phyloP scores from a whole-genome alignment of 805 yeast genomes.

The Sugiyamaella chiloensis region DNA sequence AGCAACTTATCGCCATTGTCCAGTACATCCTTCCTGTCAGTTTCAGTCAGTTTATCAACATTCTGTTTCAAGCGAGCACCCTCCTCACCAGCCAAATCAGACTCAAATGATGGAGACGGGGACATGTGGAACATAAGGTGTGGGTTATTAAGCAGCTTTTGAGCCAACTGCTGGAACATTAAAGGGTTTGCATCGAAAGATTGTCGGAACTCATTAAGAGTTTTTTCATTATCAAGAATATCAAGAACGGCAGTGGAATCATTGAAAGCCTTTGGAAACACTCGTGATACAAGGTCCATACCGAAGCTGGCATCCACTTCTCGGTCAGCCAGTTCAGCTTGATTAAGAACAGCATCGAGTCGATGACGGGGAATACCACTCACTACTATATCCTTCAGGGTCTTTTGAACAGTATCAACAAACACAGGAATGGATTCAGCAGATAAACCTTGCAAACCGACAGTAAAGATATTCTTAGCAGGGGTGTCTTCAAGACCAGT shows the following conservation, averaged over 20 bases:
- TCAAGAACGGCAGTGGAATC: slow-evolving; percentile 69
- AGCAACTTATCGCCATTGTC: slow-evolving; percentile 59
- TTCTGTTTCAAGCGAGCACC: slow-evolving; percentile 44
- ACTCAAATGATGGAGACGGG: slow-evolving; percentile 60
- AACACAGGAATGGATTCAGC: slow-evolving; percentile 45
- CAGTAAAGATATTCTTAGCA: slow-evolving; percentile 68
- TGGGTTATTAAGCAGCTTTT: slow-evolving; percentile 52
- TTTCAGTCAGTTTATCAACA: slow-evolving; percentile 44
- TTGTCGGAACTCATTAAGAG: slow-evolving; percentile 55
- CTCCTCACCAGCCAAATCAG: slow-evolving; percentile 55
- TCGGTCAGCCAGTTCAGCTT: slow-evolving; percentile 75
- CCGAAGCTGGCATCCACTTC: slow-evolving; percentile 92
- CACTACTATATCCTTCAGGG: slow-evolving; percentile 44
- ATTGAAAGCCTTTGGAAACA: slow-evolving; percentile 86
- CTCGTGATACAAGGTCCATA: slow-evolving; percentile 62
- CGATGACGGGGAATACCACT: slow-evolving; percentile 52
- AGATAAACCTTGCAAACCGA: slow-evolving; percentile 78
- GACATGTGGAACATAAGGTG: slow-evolving; percentile 71
- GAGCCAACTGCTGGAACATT: slow-evolving; percentile 56
- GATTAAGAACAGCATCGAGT: slow-evolving; percentile 85
- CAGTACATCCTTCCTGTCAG: slow-evolving; percentile 56
- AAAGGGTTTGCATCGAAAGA: slow-evolving; percentile 55
- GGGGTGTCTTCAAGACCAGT: slow-evolving; percentile 85
- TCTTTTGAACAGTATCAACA: slow-evolving; percentile 44
- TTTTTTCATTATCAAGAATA: slow-evolving; percentile 59